Base-by-base conservation (phyloP, 2,329 filamentous ascomycete species). In the Beauveria caledonica region DNA sequence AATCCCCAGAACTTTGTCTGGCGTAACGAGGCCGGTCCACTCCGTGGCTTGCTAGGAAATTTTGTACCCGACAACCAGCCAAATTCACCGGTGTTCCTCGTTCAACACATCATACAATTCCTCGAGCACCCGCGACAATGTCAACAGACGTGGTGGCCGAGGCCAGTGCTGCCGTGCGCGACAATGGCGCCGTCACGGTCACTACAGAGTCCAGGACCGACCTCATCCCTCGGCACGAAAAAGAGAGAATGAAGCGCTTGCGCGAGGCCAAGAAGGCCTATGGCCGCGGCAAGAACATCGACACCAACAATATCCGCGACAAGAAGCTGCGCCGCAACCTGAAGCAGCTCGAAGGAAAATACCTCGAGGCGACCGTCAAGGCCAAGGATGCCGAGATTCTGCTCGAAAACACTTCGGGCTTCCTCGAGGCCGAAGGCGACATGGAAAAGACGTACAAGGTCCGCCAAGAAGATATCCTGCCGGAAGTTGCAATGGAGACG, bases 311-410 rank as follows among this genome's bases (percentile, higher is more conserved):
- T 9, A 85, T 96, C 68, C 89, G 86, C 68, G 92, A 97, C 79
- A 95, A 90, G 80, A 99, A 97, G 73, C 76, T 97, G 64, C 87
- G 91, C 53, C 83, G 85, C 13, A 96, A 90, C 65, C 77, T 99
- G 54, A 87, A 86, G 70, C 80, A 80, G 2, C 81, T 97, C 50
- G 94, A 99, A 72, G 78, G 78, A 62, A 94, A 94, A 73, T 93
- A 92, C 75, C 85, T 92, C 68, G 83, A 88, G 67, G 93, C 93
- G 1, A 79, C 89, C 1, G 74, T 95, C 40, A 87, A 89, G 72
- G 92, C 94, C 17, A 96, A 96, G 75, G 93, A 97, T 79, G 91
- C 93, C 23, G 94, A 99, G 75, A 94, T 99, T 61, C 77, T 99
- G 67, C 83, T 96, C 59, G 93, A 97, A 74, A 90, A 96, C 72